Percentiles rank a stretch among this genome's conserved stretches.
phyloP scores from a whole-genome alignment of 371 early-diverging fungal species.

The Smittium culicis region DNA sequence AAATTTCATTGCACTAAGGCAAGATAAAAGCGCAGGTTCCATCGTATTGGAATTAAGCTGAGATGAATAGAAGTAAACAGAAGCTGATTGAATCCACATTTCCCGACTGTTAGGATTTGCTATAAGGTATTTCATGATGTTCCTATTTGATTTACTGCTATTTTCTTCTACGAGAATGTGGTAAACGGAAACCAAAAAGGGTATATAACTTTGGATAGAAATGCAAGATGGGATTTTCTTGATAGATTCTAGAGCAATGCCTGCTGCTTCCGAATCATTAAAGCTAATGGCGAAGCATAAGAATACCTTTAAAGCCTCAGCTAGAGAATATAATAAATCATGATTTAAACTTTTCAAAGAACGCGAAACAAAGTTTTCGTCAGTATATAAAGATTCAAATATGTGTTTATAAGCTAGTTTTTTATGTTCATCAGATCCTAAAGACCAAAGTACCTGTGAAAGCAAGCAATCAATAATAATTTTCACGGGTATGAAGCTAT shows the following conservation, averaged over 20 bases:
- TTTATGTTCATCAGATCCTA: conserved; percentile 64
- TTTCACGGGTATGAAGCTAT: background rate
- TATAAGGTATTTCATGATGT: background rate
- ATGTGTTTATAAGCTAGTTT: conserved; percentile 67
- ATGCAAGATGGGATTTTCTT: background rate
- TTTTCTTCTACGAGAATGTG: background rate
- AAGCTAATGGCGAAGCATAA: background rate
- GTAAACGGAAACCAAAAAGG: background rate
- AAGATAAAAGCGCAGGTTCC: background rate
- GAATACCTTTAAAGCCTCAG: background rate
- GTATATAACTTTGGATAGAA: background rate
- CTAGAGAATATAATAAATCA: background rate
- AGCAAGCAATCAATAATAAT: conserved; percentile 44
- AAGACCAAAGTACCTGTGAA: conserved; percentile 74
- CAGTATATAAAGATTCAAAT: background rate
- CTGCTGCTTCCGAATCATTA: background rate
- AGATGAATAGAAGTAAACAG: background rate
- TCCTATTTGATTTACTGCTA: background rate
- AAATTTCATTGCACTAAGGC: background rate
- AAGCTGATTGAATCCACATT: background rate
- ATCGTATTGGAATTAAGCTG: background rate
- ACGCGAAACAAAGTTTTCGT: background rate
- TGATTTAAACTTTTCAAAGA: background rate
- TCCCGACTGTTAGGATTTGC: background rate
- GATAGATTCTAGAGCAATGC: background rate